Evolutionary conservation across 2,329 filamentous ascomycete species (phyloP).

Genomic region (Neopestalotiopsis rosae): DNA sequence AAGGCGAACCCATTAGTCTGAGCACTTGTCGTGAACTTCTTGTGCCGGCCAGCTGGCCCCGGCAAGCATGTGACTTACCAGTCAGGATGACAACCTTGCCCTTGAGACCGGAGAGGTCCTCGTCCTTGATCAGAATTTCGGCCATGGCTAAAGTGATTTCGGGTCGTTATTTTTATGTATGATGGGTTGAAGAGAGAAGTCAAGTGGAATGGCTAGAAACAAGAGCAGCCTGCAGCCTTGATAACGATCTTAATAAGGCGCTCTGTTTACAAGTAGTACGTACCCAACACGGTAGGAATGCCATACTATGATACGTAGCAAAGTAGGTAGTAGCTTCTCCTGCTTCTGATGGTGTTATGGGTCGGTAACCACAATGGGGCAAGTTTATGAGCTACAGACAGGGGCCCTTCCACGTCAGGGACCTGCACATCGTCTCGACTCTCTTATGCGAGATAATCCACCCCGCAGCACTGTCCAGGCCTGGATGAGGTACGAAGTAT

Average conservation of each 20-base stretch:
- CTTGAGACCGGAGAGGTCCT: slow-evolving; percentile 47
- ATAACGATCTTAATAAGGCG: background rate
- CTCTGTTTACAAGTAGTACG: background rate
- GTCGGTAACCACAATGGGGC: background rate
- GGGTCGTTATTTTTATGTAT: background rate
- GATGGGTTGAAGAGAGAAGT: background rate
- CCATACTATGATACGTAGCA: background rate
- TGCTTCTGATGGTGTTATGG: background rate
- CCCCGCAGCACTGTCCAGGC: slow-evolving; percentile 1
- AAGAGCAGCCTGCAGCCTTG: background rate
- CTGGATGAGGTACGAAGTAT: no score
- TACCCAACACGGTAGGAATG: background rate
- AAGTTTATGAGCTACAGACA: background rate
- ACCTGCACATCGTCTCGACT: background rate
- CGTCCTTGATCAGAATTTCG: slow-evolving; percentile 50
- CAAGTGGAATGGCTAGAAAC: background rate
- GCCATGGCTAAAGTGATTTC: slow-evolving; percentile 40
- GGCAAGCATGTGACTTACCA: slow-evolving; percentile 38
- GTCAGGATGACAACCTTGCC: slow-evolving; percentile 59
- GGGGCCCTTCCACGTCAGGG: background rate
- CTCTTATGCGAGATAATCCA: slow-evolving; percentile 1
- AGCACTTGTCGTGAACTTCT: slow-evolving; percentile 12
- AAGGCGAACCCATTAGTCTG: background rate
- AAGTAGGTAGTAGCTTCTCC: background rate
- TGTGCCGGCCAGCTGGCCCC: background rate